Evolutionary conservation across 805 yeast species (phyloP).

Genomic region (Candida berthetii): DNA sequence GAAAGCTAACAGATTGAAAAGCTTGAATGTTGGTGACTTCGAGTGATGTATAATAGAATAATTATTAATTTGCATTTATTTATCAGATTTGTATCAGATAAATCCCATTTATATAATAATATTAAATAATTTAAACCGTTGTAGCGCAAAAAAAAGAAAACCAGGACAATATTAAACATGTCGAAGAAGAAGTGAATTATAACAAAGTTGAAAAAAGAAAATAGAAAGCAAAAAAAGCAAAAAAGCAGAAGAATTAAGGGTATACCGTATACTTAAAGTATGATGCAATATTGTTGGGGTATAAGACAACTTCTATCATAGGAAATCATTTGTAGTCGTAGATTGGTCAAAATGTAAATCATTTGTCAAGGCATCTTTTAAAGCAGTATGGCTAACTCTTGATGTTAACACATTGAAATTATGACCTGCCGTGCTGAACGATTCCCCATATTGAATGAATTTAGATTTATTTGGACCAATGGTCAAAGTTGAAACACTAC

Average conservation of each 20-base stretch:
- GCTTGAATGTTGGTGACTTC: not conserved
- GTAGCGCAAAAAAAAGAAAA: too few species aligned
- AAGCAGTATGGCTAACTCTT: slow-evolving; percentile 18
- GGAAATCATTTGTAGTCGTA: not conserved
- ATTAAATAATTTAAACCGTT: too few species aligned
- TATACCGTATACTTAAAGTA: too few species aligned
- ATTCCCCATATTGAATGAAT: slow-evolving; percentile 19
- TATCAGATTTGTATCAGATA: not conserved
- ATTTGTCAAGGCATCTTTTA: slow-evolving; percentile 17
- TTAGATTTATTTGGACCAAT: slow-evolving; percentile 21
- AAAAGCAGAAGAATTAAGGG: too few species aligned
- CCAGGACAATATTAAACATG: not conserved
- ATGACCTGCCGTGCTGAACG: slow-evolving; percentile 9
- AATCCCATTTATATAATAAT: not conserved
- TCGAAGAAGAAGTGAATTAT: too few species aligned
- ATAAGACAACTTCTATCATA: too few species aligned
- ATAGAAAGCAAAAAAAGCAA: not conserved
- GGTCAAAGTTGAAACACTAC: slow-evolving; percentile 18
- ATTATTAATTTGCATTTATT: not conserved
- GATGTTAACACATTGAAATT: slow-evolving; percentile 14
- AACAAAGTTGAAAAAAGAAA: not conserved
- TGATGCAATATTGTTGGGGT: too few species aligned
- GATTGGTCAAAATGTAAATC: not conserved
- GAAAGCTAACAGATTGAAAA: not conserved
- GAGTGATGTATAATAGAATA: not conserved